Conservation (phyloP, 2,329 filamentous ascomycete genomes). For the Fusarium buxicola region DNA sequence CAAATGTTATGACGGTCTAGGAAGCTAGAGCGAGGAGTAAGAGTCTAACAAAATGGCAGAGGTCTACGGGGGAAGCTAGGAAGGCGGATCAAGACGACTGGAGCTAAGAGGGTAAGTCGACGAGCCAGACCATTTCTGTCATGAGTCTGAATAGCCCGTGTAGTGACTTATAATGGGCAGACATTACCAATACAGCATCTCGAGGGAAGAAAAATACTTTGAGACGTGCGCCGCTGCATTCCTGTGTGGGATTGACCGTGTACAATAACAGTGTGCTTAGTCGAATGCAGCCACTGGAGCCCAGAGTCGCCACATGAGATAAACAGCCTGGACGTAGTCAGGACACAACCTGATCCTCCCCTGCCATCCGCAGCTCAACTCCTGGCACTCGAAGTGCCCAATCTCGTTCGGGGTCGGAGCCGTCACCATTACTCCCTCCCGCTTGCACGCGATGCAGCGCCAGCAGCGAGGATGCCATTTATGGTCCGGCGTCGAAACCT, state of each 20-base stretch:
- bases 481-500: neutral
- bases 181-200: no score
- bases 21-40: constrained; percentile 7
- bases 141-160: no score
- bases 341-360: neutral
- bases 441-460: neutral
- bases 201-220: no score
- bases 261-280: no score
- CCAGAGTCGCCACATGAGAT: neutral
- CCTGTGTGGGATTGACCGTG: no score
- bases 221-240: no score
- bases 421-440: neutral
- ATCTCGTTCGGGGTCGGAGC: neutral
- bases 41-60: constrained; percentile 5
- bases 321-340: neutral
- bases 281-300: neutral
- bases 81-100: neutral
- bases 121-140: no score
- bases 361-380: neutral
- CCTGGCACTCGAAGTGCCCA: neutral
- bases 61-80: neutral
- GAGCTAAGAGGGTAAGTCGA: neutral
- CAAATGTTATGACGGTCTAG: neutral
- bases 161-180: no score
- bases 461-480: neutral